Evolutionary conservation across 768 basidiomycete genomes (phyloP).

Genomic region (Cantharellus anzutake): DNA sequence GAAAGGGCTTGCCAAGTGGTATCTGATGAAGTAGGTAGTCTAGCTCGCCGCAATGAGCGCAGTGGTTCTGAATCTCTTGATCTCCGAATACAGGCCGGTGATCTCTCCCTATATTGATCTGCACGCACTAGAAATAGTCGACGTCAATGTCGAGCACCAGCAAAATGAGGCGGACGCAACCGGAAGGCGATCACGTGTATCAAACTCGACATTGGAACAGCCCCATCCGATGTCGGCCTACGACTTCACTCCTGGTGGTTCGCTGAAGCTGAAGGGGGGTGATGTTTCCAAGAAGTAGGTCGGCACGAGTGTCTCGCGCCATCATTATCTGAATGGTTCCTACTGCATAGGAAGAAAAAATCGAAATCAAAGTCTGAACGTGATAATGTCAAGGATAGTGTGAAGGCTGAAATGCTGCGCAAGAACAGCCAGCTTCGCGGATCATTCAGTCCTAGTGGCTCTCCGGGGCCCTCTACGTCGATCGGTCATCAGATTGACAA

Average conservation of each 20-base stretch:
- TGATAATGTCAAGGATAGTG: slow-evolving; percentile 32
- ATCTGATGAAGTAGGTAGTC: too few relatives aligned
- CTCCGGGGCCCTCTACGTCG: background rate
- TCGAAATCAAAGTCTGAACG: slow-evolving; percentile 39
- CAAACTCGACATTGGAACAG: background rate
- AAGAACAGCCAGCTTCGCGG: slow-evolving; percentile 20
- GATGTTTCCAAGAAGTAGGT: slow-evolving; percentile 72
- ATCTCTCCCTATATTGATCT: too few relatives aligned
- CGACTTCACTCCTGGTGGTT: slow-evolving; percentile 66
- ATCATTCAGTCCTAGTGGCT: background rate
- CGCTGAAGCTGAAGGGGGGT: slow-evolving; percentile 74
- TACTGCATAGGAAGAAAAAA: slow-evolving; percentile 47
- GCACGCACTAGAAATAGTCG: too few relatives aligned
- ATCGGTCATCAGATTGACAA: slow-evolving; percentile 18
- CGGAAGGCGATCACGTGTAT: background rate
- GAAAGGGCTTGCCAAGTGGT: too few relatives aligned
- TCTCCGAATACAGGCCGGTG: too few relatives aligned
- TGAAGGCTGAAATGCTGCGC: slow-evolving; percentile 15
- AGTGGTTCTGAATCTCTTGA: too few relatives aligned
- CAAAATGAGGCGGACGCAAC: too few relatives aligned
- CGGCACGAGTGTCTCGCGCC: background rate
- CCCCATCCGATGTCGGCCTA: slow-evolving; percentile 35
- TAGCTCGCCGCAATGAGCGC: too few relatives aligned
- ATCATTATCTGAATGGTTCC: background rate
- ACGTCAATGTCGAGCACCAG: too few relatives aligned